Evolutionary conservation across 1,284 basidiomycete species (phyloP), one percentile per base, ranked within the genome.

Genomic region (Trichosporon sp.): DNA sequence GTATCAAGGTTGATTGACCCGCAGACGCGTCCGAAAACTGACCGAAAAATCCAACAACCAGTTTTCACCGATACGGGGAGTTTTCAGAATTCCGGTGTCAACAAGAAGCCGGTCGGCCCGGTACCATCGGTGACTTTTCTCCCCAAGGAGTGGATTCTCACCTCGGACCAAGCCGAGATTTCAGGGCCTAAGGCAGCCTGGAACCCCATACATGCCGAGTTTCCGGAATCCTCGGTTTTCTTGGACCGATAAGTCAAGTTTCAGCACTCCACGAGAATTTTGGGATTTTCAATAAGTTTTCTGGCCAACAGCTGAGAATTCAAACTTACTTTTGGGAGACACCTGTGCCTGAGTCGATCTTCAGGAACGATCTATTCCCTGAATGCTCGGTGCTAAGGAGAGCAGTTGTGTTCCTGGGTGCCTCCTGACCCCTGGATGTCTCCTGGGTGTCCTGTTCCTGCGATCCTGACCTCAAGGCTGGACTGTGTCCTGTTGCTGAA

Each of bases 331-430:
- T 63, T 19, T 32, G 32, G 11, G 31, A 12, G 59, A 8, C 32
- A 32, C 32, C 26, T 37, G 59, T 63, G 59, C 59, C 59, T 63
- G 59, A 37, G 32, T n/a, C 59, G 59, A 63, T 63, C 59, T 63
- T 63, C 59, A 63, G 59, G 59, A 63, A 63, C 59, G 7, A n/a
- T 4, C 5, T 6, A 37, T 11, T 11, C 59, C 59, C 21, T n/a
- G 16, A 32, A 12, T 16, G 6, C 32, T 35, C 6, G 35, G 35
- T 10, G 8, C 35, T 5, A 37, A 37, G 5, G 59, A 8, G 3
- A 14, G 26, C 10, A 1, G 16, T 12, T 14, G 31, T 16, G 59
- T 37, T 37, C 59, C 32, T n/a, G 16, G 6, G 12, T 26, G 4
- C 19, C 19, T 54, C 10, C 19, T 26, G 35, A 37, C 5, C 8